Base-by-base conservation (phyloP, 1,139 yeast species). In the Zygotorulaspora mrakii region DNA sequence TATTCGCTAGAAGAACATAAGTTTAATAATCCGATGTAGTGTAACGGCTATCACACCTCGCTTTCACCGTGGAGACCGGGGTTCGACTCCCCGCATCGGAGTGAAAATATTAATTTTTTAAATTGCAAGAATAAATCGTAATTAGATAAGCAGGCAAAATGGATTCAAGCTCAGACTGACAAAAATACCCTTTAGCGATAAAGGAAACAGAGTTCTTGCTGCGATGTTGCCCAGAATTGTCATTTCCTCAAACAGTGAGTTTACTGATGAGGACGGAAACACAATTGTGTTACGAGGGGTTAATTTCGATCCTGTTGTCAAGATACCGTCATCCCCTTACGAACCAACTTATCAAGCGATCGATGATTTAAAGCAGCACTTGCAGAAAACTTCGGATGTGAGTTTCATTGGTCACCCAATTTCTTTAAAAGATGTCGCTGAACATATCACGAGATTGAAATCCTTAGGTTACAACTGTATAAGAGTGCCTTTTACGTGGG, bases 401-500 rank as follows among this genome's bases (percentile, higher is more conserved):
- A 76, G 91, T 13, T 88, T 86, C 66, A 83, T 85, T 0, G 88
- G 89, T 1, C 69, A 88, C 41, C 96, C 96, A 0, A 82, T 86
- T 55, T 80, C 88, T 0, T 54, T 87, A 17, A 77, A 72, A 9
- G 91, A 85, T 17, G 91, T 94, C 0, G 77, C 70, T 36, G 67
- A 57, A 40, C 96, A 88, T 61, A 68, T 88, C 34, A 67, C 62
- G 18, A 66, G 95, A 43, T 76, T 88, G 54, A 83, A 81, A 57
- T 71, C 81, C 9, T 76, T 94, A 77, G 96, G 96, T 1, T 86
- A 74, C 61, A 88, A 88, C 58, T 74, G 83, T 7, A 74, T 88
- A 17, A 66, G 96, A 43, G 84, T 81, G 57, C 69, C 88, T 12
- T 68, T 85, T 31, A 83, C 95, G 0, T 89, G 96, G 96, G 97